Evolutionary conservation across 75 land plant species (phyloP), one percentile per base, ranked within the genome.

Genomic region (Selaginella moellendorffii): DNA sequence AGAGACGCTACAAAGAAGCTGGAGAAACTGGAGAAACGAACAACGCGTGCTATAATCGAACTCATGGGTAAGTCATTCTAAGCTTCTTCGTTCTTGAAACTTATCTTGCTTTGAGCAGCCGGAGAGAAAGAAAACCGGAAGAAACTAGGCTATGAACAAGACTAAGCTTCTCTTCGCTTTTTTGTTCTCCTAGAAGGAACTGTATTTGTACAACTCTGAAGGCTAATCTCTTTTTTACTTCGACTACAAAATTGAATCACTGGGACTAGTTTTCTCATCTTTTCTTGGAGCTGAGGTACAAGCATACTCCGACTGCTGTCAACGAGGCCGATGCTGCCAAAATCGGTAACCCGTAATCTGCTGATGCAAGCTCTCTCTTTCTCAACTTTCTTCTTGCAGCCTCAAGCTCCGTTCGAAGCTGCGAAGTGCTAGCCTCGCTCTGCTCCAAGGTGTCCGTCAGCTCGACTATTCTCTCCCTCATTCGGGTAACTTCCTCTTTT

Each of bases 1-100:
- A 80, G 99, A 68, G 99, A 83, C 69, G 84, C 90, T 31, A 85
- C 95, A 30, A 95, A 95, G 77, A 95, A 78, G 70, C 78, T 95
- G 68, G 99, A 95, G 64, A 95, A 95, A 77, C 88, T 95, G 36
- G 97, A 95, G 68, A 80, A 83, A 63, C 85, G 99, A 5, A 95
- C 99, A 1, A 87, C 83, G 68, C 87, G 86, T 24, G 91, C 99
- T 14, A 65, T 95, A 20, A 80, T 75, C 66, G 71, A 83, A 68
- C 81, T 92, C 0, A 80, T 85, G 83, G 69, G 97, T 92, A 71
- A 74, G 89, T 71, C 46, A 5, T 5, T n/a, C n/a, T n/a, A n/a
- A n/a, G n/a, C n/a, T n/a, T n/a, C n/a, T n/a, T n/a, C n/a, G n/a
- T n/a, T 5, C 10, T 36, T 36, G 14, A 5, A 36, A 36, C 14